These are phyloP conservation scores for Zanthoxylum bungeanum DNA, from an alignment of 345 rosid genomes.

Conservation along the genomic window DNA sequence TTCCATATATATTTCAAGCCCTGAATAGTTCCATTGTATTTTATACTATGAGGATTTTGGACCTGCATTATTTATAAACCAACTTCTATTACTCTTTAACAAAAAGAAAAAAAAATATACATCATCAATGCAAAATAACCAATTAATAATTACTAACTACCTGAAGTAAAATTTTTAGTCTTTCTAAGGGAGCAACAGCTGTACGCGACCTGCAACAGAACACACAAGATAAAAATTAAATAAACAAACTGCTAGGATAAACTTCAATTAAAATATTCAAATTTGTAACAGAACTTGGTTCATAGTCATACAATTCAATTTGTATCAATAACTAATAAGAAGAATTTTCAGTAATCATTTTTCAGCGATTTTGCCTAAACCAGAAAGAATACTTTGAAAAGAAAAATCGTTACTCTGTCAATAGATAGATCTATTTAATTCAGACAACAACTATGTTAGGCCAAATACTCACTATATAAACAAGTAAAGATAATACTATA, in stretches of 20 bases:
- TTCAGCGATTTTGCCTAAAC: too few relatives aligned
- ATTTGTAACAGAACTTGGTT: neutral
- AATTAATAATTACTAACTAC: conserved; percentile 22
- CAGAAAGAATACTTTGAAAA: too few relatives aligned
- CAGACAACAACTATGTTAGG: neutral
- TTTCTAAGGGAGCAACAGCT: conserved; percentile 78
- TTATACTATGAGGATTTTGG: conserved; percentile 83
- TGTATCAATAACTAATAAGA: neutral
- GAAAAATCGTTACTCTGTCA: conserved; percentile 33
- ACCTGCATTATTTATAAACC: conserved; percentile 48
- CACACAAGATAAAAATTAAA: neutral
- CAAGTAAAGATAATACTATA: neutral
- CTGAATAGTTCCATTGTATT: conserved; percentile 80
- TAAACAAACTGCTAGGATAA: neutral
- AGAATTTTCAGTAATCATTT: too few relatives aligned
- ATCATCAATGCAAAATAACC: neutral
- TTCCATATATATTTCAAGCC: conserved; percentile 88
- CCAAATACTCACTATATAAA: neutral
- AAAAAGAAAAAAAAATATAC: neutral
- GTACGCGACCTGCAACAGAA: conserved; percentile 47
- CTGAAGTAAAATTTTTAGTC: conserved; percentile 71
- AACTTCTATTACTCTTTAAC: conserved; percentile 15
- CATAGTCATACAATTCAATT: too few relatives aligned
- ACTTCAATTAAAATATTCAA: neutral
- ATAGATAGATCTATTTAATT: neutral